Evolutionary conservation across 495 filamentous ascomycete genomes (phyloP).

Genomic region (Penicillium silybi): DNA sequence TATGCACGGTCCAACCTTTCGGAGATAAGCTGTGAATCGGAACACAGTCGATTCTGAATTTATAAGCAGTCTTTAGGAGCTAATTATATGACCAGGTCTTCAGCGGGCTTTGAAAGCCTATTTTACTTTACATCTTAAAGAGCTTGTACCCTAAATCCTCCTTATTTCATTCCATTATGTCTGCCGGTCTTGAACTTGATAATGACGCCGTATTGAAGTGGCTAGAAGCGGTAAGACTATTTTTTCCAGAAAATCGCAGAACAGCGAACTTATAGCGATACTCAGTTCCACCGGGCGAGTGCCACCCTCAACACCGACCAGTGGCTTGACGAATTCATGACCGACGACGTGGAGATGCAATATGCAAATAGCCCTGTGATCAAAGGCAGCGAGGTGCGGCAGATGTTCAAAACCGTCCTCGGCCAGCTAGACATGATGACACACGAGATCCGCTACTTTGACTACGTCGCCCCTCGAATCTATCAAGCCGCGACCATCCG

Average conservation of each 20-base stretch:
- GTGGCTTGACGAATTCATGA: slow-evolving; percentile 12
- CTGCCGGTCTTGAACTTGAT: slow-evolving; percentile 2
- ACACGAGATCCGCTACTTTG: slow-evolving; percentile 8
- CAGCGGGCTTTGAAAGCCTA: background rate
- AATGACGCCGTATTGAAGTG: background rate
- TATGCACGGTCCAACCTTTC: too few relatives aligned
- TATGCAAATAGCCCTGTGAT: slow-evolving; percentile 8
- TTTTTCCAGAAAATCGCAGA: background rate
- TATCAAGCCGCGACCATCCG: slow-evolving; percentile 10
- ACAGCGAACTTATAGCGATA: background rate
- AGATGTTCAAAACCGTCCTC: slow-evolving; percentile 9
- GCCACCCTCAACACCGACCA: slow-evolving; percentile 3
- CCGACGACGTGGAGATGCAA: slow-evolving; percentile 10
- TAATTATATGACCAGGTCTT: background rate
- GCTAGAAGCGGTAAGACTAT: slow-evolving; percentile 4
- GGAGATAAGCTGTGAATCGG: background rate
- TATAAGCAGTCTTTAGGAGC: background rate
- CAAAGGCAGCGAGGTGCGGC: slow-evolving; percentile 5
- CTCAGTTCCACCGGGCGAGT: slow-evolving; percentile 6
- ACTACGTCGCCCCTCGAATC: slow-evolving; percentile 10
- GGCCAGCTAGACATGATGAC: slow-evolving; percentile 8
- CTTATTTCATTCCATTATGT: background rate
- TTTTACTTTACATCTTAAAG: background rate
- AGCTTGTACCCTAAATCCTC: background rate
- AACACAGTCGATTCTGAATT: background rate